Percentiles rank a stretch among this genome's conserved stretches.
Conservation (phyloP, 352 stramenopile species). For the Phytopythium vexans region DNA sequence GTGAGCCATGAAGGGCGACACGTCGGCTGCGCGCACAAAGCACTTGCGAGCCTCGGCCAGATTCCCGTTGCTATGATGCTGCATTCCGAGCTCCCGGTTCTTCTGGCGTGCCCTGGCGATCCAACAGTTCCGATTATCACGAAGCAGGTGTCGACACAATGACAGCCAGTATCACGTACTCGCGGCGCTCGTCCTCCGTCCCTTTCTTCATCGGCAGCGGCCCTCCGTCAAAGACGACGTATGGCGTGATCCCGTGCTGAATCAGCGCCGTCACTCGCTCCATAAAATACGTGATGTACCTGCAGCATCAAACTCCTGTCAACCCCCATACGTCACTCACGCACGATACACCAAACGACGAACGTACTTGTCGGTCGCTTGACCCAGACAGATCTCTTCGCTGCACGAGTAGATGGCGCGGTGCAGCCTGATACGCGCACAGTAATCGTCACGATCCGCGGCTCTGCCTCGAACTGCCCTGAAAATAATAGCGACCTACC, state of each 20-base stretch:
- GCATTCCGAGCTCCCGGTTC: conserved; percentile 59
- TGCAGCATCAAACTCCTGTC: conserved; percentile 13
- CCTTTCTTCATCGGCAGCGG: conserved; percentile 73
- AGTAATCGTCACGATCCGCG: too few relatives aligned
- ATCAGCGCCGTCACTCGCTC: conserved; percentile 47
- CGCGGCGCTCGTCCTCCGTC: conserved; percentile 68
- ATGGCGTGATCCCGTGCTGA: conserved; percentile 58
- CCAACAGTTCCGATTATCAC: not conserved
- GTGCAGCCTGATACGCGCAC: conserved; percentile 47
- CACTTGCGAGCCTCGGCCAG: conserved; percentile 63
- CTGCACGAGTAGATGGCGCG: conserved; percentile 75
- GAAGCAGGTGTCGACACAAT: not conserved
- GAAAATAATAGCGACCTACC: conserved; percentile 25
- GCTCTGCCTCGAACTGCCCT: too few relatives aligned
- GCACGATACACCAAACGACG: not conserved
- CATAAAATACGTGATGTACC: conserved; percentile 80
- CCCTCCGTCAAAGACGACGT: conserved; percentile 79
- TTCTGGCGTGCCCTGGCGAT: conserved; percentile 51
- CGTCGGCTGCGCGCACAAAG: conserved; percentile 68
- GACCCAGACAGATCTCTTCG: conserved; percentile 64
- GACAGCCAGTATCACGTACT: conserved; percentile 21
- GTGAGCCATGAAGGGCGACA: conserved; percentile 80
- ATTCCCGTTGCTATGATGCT: conserved; percentile 53
- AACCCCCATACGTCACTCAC: not conserved
- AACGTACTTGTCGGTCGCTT: conserved; percentile 68